phyloP scores from a whole-genome alignment of 257 asterid genomes.

The Cinchona pubescens region DNA sequence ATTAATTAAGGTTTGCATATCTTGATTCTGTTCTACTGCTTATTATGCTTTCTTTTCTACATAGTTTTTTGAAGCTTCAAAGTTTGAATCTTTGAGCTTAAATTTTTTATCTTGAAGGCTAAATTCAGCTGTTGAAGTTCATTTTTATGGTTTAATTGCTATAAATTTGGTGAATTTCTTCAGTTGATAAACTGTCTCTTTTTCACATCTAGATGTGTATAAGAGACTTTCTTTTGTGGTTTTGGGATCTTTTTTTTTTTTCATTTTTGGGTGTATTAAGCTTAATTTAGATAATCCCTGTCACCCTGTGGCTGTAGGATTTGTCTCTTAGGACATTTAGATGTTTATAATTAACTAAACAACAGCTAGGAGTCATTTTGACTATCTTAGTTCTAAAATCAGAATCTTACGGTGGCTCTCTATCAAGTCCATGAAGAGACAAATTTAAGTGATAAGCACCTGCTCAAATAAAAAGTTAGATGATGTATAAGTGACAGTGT shows the following conservation, averaged over 20 bases:
- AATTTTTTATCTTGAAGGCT: neutral
- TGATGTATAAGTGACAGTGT: too few relatives aligned
- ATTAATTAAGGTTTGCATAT: neutral
- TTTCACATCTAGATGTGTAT: too few relatives aligned
- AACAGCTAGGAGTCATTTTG: neutral
- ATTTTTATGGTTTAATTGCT: conserved; percentile 5
- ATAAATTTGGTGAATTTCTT: neutral
- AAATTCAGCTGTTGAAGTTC: conserved; percentile 18
- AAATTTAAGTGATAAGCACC: too few relatives aligned
- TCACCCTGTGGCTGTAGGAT: too few relatives aligned
- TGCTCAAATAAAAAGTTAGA: too few relatives aligned
- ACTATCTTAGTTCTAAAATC: neutral
- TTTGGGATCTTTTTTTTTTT: neutral
- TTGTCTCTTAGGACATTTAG: too few relatives aligned
- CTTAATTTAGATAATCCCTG: neutral
- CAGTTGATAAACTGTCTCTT: neutral
- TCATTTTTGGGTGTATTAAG: neutral
- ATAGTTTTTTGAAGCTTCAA: neutral
- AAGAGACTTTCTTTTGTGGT: neutral
- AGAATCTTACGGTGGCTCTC: too few relatives aligned
- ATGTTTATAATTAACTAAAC: neutral
- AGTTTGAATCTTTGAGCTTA: conserved; percentile 5
- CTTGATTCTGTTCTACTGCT: neutral
- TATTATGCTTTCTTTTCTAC: neutral
- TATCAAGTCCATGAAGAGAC: too few relatives aligned